Evolutionary conservation across 805 yeast species (phyloP).

Genomic region (Metschnikowia colocasiae): DNA sequence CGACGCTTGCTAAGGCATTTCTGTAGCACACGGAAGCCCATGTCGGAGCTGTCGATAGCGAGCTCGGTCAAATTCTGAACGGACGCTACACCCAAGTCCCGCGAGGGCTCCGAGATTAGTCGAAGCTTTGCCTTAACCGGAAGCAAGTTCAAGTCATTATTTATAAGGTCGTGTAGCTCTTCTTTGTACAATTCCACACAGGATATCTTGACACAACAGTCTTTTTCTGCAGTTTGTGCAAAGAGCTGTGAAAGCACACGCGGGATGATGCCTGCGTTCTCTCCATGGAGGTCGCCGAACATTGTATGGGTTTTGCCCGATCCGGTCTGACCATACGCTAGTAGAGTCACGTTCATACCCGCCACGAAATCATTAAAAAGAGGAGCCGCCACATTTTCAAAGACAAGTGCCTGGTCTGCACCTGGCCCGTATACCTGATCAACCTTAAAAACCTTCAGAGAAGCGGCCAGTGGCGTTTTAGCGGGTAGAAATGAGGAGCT

Average conservation of each 20-base stretch:
- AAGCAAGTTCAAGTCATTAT: conserved; percentile 34
- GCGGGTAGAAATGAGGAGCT: conserved; percentile 20
- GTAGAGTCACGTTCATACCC: conserved; percentile 67
- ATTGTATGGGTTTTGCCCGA: conserved; percentile 80
- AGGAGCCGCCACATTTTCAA: conserved; percentile 68
- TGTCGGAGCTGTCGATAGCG: conserved; percentile 48
- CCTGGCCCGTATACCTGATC: conserved; percentile 83
- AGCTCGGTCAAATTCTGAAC: conserved; percentile 67
- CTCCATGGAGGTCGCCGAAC: conserved; percentile 47
- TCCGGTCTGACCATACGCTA: conserved; percentile 83
- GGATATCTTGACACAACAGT: conserved; percentile 68
- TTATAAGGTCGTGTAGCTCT: conserved; percentile 70
- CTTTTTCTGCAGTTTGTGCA: conserved; percentile 30
- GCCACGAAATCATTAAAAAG: conserved; percentile 60
- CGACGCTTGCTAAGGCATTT: conserved; percentile 58
- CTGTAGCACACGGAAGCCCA: conserved; percentile 54
- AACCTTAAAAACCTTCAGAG: conserved; percentile 46
- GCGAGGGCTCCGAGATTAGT: conserved; percentile 10
- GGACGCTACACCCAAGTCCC: conserved; percentile 30
- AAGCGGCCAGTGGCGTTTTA: conserved; percentile 18
- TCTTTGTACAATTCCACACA: conserved; percentile 87
- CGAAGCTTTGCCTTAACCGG: conserved; percentile 25
- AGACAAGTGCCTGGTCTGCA: conserved; percentile 66
- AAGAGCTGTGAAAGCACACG: conserved; percentile 51
- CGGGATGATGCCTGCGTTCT: conserved; percentile 56